Evolutionary conservation across 139 green algal genomes (phyloP).

Genomic region (Dunaliella primolecta): DNA sequence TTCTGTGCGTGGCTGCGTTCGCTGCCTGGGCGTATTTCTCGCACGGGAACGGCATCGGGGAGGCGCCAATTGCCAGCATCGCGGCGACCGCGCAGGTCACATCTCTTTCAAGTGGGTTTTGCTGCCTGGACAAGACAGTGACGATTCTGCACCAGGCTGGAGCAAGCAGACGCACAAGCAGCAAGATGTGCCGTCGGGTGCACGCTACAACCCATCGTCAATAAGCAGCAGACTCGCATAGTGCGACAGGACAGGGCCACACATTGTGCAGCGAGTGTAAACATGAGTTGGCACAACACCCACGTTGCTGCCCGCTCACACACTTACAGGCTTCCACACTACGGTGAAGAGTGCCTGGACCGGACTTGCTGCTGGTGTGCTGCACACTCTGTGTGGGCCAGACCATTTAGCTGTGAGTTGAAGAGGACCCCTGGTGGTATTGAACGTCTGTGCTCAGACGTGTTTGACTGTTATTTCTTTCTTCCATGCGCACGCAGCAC

Average conservation of each 20-base stretch:
- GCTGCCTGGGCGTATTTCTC: constrained; percentile 24
- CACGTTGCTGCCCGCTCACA: no score
- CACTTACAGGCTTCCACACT: constrained; percentile 16
- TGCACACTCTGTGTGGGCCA: constrained; percentile 94
- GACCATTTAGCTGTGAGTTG: constrained; percentile 92
- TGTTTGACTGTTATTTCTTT: no score
- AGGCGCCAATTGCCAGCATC: constrained; percentile 17
- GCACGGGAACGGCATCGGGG: background rate
- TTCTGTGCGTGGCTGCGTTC: constrained; percentile 28
- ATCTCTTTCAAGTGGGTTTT: no score
- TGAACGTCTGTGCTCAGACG: no score
- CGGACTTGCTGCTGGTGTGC: constrained; percentile 86
- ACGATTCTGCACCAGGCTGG: background rate
- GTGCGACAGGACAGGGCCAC: no score
- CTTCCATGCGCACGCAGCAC: no score
- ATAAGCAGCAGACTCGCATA: no score
- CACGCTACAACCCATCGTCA: background rate
- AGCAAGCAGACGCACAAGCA: background rate
- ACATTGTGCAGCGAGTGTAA: no score
- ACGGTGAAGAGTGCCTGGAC: constrained; percentile 65
- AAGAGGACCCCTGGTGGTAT: no score
- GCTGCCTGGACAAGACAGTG: no score
- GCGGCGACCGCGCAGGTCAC: background rate
- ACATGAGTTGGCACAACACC: no score
- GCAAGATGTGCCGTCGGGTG: background rate